These are phyloP conservation scores for Linum usitatissimum DNA, from an alignment of 345 rosid species.

Conservation along the genomic window DNA sequence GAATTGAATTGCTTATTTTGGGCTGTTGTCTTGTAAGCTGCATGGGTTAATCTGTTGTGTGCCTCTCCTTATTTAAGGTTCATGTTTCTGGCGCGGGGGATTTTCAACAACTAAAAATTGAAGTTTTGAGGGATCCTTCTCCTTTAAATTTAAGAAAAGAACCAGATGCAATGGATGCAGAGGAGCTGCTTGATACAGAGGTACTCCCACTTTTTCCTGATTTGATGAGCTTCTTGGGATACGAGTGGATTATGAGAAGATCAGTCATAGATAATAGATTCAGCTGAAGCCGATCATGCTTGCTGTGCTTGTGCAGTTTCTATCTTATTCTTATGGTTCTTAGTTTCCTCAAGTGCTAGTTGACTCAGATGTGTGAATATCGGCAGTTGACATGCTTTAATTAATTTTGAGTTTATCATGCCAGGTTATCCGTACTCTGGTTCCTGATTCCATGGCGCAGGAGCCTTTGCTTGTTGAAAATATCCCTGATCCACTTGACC, in stretches of 20 bases:
- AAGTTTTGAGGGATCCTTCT: constrained; percentile 63
- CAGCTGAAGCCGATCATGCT: neutral
- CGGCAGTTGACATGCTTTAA: neutral
- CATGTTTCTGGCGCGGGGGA: constrained; percentile 86
- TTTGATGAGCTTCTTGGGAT: neutral
- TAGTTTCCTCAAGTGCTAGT: neutral
- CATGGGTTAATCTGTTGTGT: constrained; percentile 12
- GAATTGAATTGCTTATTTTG: constrained; percentile 1
- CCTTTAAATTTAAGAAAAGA: constrained; percentile 60
- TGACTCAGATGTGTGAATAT: neutral
- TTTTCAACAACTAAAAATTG: constrained; percentile 72
- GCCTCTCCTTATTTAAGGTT: constrained; percentile 34
- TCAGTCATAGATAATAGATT: neutral
- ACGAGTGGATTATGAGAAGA: neutral
- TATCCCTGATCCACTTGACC: constrained; percentile 73
- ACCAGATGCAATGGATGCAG: constrained; percentile 58
- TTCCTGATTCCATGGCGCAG: constrained; percentile 54
- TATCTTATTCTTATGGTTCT: neutral
- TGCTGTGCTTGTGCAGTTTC: neutral
- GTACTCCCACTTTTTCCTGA: constrained; percentile 21
- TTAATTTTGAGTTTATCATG: constrained; percentile 9
- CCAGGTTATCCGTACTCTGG: constrained; percentile 51
- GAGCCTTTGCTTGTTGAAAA: constrained; percentile 74
- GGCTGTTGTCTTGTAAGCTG: neutral
- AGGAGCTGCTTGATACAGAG: constrained; percentile 42